Evolutionary conservation across 495 filamentous ascomycete genomes (phyloP), one percentile per base, ranked within the genome.

Genomic region (Penicillium nucicola): DNA sequence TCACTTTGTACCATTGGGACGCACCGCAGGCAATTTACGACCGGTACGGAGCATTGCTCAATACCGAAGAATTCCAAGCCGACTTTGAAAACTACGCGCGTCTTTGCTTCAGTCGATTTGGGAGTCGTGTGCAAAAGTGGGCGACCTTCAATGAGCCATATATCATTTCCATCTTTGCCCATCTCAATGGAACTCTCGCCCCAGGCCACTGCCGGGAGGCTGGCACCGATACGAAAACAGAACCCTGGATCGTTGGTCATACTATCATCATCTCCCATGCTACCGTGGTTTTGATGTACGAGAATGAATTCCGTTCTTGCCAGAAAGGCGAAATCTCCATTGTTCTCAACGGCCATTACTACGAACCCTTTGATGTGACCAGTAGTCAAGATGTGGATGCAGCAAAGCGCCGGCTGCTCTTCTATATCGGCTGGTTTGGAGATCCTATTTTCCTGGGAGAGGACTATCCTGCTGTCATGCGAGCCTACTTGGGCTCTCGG

Each of bases 401-500:
- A 14, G 58, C 53, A 40, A 51, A 69, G 45, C 67, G 73, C 17
- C 61, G 62, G 28, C 57, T 71, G 45, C 69, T 71, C 43, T 70
- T 77, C 44, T 64, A 72, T 22, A 69, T 74, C 41, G 68, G 66
- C 17, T 72, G 73, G 69, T 76, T 76, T 53, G 83, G 74, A 22
- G 83, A 88, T 65, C 83, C 84, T 42, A 73, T 87, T 57, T 87
- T 86, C 74, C 75, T 79, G 14, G 83, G 83, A 43, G 73, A 30
- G n/a, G 52, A 83, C 54, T 88, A 87, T 65, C 84, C 84, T 5
- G 76, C 81, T 45, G 79, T 73, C 19, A 85, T 87, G 78, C 70
- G 72, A 42, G 81, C 77, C 57, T 80, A 84, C 61, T 77, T 87
- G 7, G 82, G 84, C 42, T 67, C 80, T 57, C 76, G 83, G 8